Evolutionary conservation across 1,284 basidiomycete genomes (phyloP).

Genomic region (Cryptococcus wingfieldii): DNA sequence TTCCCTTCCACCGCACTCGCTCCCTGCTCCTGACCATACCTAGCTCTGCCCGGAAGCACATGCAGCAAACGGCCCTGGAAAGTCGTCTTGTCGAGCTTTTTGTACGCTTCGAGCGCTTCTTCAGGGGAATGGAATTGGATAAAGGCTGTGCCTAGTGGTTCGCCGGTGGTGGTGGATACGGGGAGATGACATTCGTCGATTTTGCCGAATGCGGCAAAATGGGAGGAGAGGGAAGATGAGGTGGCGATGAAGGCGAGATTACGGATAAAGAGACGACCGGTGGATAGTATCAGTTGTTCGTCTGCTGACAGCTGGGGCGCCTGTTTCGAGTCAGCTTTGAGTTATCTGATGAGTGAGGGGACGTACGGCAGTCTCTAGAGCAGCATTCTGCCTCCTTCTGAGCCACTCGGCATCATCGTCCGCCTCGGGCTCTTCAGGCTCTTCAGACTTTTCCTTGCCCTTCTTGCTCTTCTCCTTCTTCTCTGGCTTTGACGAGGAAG

Average conservation of each 20-base stretch:
- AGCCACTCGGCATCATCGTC: slow-evolving; percentile 62
- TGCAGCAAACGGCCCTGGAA: slow-evolving; percentile 92
- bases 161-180: slow-evolving; percentile 65
- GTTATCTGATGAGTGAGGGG: background rate
- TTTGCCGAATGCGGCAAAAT: slow-evolving; percentile 68
- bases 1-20: slow-evolving; percentile 44
- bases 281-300: slow-evolving; percentile 64
- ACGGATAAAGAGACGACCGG: slow-evolving; percentile 80
- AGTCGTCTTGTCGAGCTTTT: slow-evolving; percentile 73
- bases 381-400: slow-evolving; percentile 55
- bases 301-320: slow-evolving; percentile 41
- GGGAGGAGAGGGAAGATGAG: slow-evolving; percentile 63
- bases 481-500: slow-evolving; percentile 18
- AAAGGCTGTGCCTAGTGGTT: slow-evolving; percentile 67
- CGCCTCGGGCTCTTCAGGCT: slow-evolving; percentile 33
- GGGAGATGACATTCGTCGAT: slow-evolving; percentile 82
- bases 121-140: slow-evolving; percentile 66
- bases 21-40: slow-evolving; percentile 58
- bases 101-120: slow-evolving; percentile 70
- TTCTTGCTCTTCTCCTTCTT: slow-evolving; percentile 56
- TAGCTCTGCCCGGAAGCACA: slow-evolving; percentile 64
- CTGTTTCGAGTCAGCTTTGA: background rate
- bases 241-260: slow-evolving; percentile 84
- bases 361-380: slow-evolving; percentile 24
- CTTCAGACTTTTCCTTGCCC: slow-evolving; percentile 55